Evolutionary conservation across 805 yeast genomes (phyloP).

Genomic region (Zygosaccharomyces gambellarensis): DNA sequence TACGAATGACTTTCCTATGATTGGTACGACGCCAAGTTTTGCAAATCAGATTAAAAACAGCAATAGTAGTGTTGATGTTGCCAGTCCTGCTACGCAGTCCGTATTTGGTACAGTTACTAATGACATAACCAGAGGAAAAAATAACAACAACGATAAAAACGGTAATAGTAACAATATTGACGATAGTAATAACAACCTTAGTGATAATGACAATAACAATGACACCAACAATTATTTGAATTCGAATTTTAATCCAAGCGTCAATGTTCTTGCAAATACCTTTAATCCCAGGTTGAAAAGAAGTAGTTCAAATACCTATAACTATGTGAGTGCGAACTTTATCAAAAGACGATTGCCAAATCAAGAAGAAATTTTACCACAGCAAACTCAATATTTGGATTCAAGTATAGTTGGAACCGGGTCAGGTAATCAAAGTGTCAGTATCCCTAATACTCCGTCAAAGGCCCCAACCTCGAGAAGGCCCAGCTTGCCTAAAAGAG

Average conservation of each 20-base stretch:
- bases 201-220: neutral
- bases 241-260: neutral
- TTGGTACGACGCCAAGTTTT: slow-evolving; percentile 1
- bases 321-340: slow-evolving; percentile 11
- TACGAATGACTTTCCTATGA: slow-evolving; percentile 3
- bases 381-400: slow-evolving; percentile 4
- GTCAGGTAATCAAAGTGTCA: slow-evolving; percentile 6
- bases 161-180: neutral
- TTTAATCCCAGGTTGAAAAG: slow-evolving; percentile 22
- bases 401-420: slow-evolving; percentile 4
- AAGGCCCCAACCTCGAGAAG: slow-evolving; percentile 11
- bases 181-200: neutral
- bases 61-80: neutral
- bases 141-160: neutral
- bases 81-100: neutral
- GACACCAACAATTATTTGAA: neutral
- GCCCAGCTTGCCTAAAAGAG: slow-evolving; percentile 8
- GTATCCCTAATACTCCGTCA: slow-evolving; percentile 12
- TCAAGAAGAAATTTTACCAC: slow-evolving; percentile 3
- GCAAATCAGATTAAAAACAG: neutral
- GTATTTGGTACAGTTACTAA: slow-evolving; percentile 2
- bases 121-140: neutral
- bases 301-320: slow-evolving; percentile 23
- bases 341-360: slow-evolving; percentile 25
- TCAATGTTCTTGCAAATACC: neutral